phyloP scores from a whole-genome alignment of 148 eudicot species.

The Chenopodium berlandieri region DNA sequence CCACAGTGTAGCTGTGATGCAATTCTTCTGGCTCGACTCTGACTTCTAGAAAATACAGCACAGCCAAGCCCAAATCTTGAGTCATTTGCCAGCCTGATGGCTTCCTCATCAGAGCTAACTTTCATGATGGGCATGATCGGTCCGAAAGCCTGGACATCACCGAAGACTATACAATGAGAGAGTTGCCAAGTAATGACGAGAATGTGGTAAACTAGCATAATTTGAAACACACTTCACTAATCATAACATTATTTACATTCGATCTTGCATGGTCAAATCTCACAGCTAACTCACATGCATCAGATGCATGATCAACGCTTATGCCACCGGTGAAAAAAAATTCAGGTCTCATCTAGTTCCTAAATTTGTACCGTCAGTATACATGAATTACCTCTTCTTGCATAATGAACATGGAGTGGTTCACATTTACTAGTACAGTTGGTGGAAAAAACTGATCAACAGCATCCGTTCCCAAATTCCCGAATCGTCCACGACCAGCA shows the following conservation, averaged over 20 bases:
- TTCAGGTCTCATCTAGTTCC: no score
- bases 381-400: slow-evolving; percentile 81
- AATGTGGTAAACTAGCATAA: not conserved
- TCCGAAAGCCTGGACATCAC: slow-evolving; percentile 78
- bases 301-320: not conserved
- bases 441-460: slow-evolving; percentile 99
- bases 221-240: not conserved
- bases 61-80: slow-evolving; percentile 98
- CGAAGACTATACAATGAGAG: not conserved
- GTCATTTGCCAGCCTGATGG: slow-evolving; percentile 83
- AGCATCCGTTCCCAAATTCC: slow-evolving; percentile 90
- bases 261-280: not conserved
- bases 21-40: slow-evolving; percentile 71
- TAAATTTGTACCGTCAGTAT: not conserved
- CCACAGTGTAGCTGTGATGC: slow-evolving; percentile 88
- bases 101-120: slow-evolving; percentile 91
- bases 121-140: slow-evolving; percentile 97
- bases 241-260: not conserved
- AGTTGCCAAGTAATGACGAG: not conserved
- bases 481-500: slow-evolving; percentile 86
- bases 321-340: not conserved
- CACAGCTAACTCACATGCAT: not conserved
- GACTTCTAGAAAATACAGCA: slow-evolving; percentile 93
- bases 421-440: slow-evolving; percentile 74
- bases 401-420: slow-evolving; percentile 92